phyloP scores from a whole-genome alignment of 768 basidiomycete genomes.

The Steccherinum ochraceum region DNA sequence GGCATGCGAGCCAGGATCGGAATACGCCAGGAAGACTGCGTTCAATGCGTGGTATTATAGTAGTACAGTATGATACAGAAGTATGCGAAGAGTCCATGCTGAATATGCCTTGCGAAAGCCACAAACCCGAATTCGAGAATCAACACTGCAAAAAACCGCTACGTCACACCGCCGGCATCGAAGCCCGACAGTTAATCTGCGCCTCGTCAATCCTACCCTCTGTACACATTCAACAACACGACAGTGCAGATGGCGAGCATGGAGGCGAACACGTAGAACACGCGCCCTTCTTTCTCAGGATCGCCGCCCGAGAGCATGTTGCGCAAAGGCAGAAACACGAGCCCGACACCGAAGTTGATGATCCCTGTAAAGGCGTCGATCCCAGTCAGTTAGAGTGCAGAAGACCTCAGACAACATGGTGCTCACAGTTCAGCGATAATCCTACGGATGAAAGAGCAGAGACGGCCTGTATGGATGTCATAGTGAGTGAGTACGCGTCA shows the following conservation, averaged over 20 bases:
- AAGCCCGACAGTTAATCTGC: no score
- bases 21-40: no score
- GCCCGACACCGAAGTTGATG: slow-evolving; percentile 77
- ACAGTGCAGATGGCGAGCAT: slow-evolving; percentile 35
- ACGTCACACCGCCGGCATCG: no score
- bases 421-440: slow-evolving; percentile 65
- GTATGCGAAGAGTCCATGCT: background rate
- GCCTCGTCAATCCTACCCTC: slow-evolving; percentile 13
- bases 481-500: slow-evolving; percentile 4
- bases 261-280: slow-evolving; percentile 81
- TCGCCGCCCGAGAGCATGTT: slow-evolving; percentile 61
- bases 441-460: slow-evolving; percentile 73
- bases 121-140: no score
- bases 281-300: slow-evolving; percentile 65
- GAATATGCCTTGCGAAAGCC: no score
- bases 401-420: background rate
- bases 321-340: slow-evolving; percentile 80
- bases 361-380: slow-evolving; percentile 51
- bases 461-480: slow-evolving; percentile 42
- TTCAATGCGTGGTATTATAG: background rate
- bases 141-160: no score
- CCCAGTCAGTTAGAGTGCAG: slow-evolving; percentile 1
- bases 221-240: slow-evolving; percentile 23
- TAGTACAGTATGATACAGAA: background rate
- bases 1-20: no score